Evolutionary conservation across 768 basidiomycete species (phyloP).

Genomic region (Leccinum aurantiacum): DNA sequence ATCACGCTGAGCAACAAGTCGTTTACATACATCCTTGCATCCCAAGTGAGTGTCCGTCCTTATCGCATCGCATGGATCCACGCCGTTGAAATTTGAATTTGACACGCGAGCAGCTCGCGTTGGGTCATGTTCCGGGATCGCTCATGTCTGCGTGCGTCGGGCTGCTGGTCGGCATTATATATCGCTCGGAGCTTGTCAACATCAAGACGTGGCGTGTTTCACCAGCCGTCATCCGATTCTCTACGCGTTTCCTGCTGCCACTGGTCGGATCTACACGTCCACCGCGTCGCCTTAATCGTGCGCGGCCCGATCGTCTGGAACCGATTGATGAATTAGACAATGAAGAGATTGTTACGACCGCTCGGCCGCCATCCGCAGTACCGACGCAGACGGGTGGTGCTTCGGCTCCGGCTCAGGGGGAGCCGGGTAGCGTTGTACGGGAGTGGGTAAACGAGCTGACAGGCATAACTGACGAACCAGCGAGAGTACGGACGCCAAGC

Average conservation of each 20-base stretch:
- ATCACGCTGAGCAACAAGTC: constrained; percentile 75
- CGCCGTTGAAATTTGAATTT: not conserved
- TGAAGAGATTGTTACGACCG: constrained; percentile 67
- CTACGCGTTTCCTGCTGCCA: constrained; percentile 59
- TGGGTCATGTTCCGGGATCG: constrained; percentile 68
- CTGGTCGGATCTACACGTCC: constrained; percentile 64
- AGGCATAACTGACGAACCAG: constrained; percentile 54
- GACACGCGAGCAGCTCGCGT: constrained; percentile 52
- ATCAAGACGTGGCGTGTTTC: constrained; percentile 82
- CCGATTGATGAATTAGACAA: constrained; percentile 32
- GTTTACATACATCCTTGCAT: constrained; percentile 66
- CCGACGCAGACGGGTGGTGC: constrained; percentile 23
- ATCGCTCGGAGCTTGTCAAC: constrained; percentile 78
- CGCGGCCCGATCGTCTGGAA: constrained; percentile 57
- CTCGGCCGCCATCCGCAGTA: constrained; percentile 39
- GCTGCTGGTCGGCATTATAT: constrained; percentile 68
- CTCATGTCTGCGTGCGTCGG: constrained; percentile 62
- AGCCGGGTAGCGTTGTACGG: constrained; percentile 51
- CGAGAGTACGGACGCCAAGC: constrained; percentile 66
- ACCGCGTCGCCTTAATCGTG: constrained; percentile 68
- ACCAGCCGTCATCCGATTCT: constrained; percentile 51
- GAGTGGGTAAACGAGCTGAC: constrained; percentile 83
- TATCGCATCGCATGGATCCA: not conserved
- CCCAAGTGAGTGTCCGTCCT: constrained; percentile 53
- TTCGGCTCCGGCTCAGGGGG: constrained; percentile 22